A percentile compares a stretch with the other conserved stretches of the same genome.
These are phyloP conservation scores for Pseudoneurospora amorphoporcata DNA, from an alignment of 495 filamentous ascomycete genomes.

Conservation along the genomic window DNA sequence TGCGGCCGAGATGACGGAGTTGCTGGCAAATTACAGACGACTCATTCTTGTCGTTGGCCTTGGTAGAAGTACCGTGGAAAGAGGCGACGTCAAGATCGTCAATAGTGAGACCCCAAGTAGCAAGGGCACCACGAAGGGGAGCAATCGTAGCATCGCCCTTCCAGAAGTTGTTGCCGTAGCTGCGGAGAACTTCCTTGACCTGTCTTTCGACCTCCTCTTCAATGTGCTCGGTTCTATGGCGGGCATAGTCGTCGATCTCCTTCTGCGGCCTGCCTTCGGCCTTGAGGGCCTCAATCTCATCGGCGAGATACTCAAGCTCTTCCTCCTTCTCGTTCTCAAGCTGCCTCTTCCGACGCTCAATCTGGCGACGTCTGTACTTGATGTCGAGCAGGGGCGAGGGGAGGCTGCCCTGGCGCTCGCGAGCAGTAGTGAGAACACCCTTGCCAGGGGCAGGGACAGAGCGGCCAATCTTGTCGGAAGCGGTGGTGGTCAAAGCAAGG, in stretches of 20 bases:
- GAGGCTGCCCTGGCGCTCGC: slow-evolving; percentile 82
- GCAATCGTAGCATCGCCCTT: slow-evolving; percentile 88
- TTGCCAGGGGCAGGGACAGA: slow-evolving; percentile 94
- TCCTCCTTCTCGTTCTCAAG: slow-evolving; percentile 94
- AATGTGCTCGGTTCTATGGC: slow-evolving; percentile 76
- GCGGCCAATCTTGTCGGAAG: slow-evolving; percentile 97
- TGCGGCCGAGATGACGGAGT: slow-evolving; percentile 84
- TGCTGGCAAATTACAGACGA: slow-evolving; percentile 96
- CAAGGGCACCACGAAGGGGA: slow-evolving; percentile 85
- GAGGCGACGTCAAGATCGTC: slow-evolving; percentile 92
- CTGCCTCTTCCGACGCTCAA: slow-evolving; percentile 81
- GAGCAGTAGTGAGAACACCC: slow-evolving; percentile 94
- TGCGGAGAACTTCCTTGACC: slow-evolving; percentile 81
- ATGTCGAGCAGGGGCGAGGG: slow-evolving; percentile 92
- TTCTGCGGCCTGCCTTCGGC: slow-evolving; percentile 59
- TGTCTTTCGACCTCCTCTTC: slow-evolving; percentile 82
- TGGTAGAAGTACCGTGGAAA: slow-evolving; percentile 97
- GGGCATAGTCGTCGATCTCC: slow-evolving; percentile 67
- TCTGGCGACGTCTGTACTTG: slow-evolving; percentile 89
- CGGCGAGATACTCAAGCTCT: slow-evolving; percentile 84
- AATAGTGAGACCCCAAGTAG: slow-evolving; percentile 95
- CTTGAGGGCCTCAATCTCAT: slow-evolving; percentile 87
- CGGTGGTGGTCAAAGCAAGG: slow-evolving; percentile 88
- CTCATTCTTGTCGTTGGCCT: slow-evolving; percentile 99
- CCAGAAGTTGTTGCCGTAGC: slow-evolving; percentile 97